Base-by-base conservation (phyloP, 768 basidiomycete species). In the Termitomyces eurrhizus region DNA sequence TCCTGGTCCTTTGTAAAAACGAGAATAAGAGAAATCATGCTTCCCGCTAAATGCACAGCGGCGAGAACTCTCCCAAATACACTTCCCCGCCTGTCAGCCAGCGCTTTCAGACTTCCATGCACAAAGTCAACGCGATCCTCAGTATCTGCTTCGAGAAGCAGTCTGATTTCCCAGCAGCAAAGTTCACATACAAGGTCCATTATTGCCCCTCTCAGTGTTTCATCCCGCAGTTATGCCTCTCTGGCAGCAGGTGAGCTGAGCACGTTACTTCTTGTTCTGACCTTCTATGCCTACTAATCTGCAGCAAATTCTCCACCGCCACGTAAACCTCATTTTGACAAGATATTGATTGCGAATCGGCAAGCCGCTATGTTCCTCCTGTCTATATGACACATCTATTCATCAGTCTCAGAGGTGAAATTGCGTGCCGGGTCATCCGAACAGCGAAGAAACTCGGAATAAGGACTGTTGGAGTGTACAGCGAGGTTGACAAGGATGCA, bases 341-440 rank as follows among this genome's bases (percentile, higher is more conserved):
- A 44, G 8, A 65, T 68, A 7, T 75, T 71, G 55, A 79, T 79
- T 4, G 59, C 68, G 14, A 66, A 16, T 67, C 74, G 58, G 74
- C 33, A 29, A 26, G 41, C 26, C 7, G 12, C 7, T 44, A 66
- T 62, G 70, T 66, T n/a, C 64, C 72, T 36, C 77, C 77, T 78
- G n/a, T 66, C 62, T 21, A 70, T 79, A 2, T 68, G 60, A 1
- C 62, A 70, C 45, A 26, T 11, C 3, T 29, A 18, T 26, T 49
- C 66, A 53, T 41, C 8, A 1, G 33, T 12, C 39, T 14, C 62
- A 96, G 94, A 72, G 95, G 95, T 51, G 95, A 98, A 74, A 98
- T 98, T 64, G 94, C 95, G 6, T 97, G 95, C 72, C 88, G 95
- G 21, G 92, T 98, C 48, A 96, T 96, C 58, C 87, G 91, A 29